Evolutionary conservation across 2,329 filamentous ascomycete species (phyloP), one percentile per base, ranked within the genome.

Genomic region (Hysterium pulicare): DNA sequence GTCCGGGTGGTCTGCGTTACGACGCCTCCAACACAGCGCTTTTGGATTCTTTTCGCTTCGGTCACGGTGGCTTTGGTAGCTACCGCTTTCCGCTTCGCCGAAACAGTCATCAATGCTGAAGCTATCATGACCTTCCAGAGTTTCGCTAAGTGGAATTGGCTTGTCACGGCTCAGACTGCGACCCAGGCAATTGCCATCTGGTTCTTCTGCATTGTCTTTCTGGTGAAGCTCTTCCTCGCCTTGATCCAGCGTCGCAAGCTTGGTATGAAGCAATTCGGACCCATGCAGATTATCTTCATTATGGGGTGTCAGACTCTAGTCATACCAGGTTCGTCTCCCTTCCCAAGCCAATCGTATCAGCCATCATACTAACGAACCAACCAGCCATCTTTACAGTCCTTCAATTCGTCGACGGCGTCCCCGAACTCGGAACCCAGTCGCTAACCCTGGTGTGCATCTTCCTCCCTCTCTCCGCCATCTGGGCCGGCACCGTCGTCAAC

Each of bases 221-320:
- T 77, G 30, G 66, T 61, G 43, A 86, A 86, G 62, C 71, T 86
- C 4, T 76, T 74, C 5, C 69, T 73, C 48, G 79, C 80, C 5
- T 74, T 86, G 24, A 59, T 70, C 7, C 69, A 77, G 48, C 75
- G 83, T 17, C 73, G 70, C 41, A 70, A 68, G 51, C 67, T 85
- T 46, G 79, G 80, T 2, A 69, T 84, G 54, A 73, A 69, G 42
- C 74, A 79, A 41, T 84, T 83, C 55, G 79, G 80, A 8, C 78
- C 80, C 1, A 80, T 86, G 72, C 79, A 83, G 52, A 75, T 83
- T 43, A 78, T 86, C 47, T 83, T 83, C 59, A 75, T 84, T 53
- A 83, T 84, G 75, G 78, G 80, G 36, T 81, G 78, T 47, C 82
- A 84, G 64, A 84, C 82, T 1, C 73, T 86, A 71, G 57, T 82